Percentiles rank a stretch among this genome's conserved stretches.
Evolutionary conservation across 768 basidiomycete species (phyloP).

Genomic region (Leccinum broughii): DNA sequence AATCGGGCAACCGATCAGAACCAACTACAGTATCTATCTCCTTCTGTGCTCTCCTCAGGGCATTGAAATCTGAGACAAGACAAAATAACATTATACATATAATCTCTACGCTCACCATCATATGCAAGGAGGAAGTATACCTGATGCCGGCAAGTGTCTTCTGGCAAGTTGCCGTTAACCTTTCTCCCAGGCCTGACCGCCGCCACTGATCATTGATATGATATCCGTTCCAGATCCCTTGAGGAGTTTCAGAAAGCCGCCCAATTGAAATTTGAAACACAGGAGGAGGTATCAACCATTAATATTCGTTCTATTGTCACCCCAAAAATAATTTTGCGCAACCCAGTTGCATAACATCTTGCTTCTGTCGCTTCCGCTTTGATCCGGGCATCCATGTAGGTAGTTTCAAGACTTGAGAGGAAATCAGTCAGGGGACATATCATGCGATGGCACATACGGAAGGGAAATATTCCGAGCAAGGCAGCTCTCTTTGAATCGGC

Average conservation of each 20-base stretch:
- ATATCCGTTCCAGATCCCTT: slow-evolving; percentile 16
- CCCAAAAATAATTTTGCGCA: slow-evolving; percentile 16
- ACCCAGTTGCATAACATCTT: too few species aligned
- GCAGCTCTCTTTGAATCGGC: slow-evolving; percentile 21
- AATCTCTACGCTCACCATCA: slow-evolving; percentile 10
- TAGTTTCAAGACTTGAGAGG: neutral
- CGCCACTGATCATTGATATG: slow-evolving; percentile 22
- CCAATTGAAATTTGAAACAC: neutral
- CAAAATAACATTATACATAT: neutral
- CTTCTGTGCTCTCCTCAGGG: slow-evolving; percentile 22
- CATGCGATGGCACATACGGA: slow-evolving; percentile 19
- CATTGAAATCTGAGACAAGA: slow-evolving; percentile 4
- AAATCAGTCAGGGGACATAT: neutral
- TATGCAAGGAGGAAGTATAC: slow-evolving; percentile 24
- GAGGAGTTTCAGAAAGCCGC: neutral
- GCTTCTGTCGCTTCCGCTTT: too few species aligned
- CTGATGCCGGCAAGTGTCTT: slow-evolving; percentile 18
- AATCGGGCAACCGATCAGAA: slow-evolving; percentile 13
- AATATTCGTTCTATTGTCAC: slow-evolving; percentile 17
- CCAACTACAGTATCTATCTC: slow-evolving; percentile 28
- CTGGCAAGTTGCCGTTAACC: slow-evolving; percentile 15
- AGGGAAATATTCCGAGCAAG: slow-evolving; percentile 26
- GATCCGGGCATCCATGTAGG: too few species aligned
- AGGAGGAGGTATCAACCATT: slow-evolving; percentile 15
- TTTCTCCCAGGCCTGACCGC: slow-evolving; percentile 18